phyloP scores from a whole-genome alignment of 1,284 basidiomycete species.

The Ustilago shanxiensis region DNA sequence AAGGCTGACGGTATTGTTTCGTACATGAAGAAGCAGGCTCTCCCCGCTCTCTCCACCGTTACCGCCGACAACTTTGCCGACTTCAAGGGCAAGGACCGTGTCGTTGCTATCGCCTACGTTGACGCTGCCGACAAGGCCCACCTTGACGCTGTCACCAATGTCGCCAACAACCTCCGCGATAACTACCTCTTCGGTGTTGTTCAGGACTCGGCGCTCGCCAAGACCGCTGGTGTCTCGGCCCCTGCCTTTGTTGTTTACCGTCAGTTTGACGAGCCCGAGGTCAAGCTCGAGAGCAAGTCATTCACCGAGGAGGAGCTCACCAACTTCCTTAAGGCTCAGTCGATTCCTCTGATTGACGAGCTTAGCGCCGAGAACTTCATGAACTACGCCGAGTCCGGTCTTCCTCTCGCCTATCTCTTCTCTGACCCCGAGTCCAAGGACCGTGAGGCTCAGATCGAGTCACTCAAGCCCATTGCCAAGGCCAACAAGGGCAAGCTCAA shows the following conservation, averaged over 20 bases:
- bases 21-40: conserved; percentile 98
- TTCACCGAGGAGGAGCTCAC: conserved; percentile 74
- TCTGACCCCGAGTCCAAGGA: conserved; percentile 82
- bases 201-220: conserved; percentile 76
- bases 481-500: conserved; percentile 88
- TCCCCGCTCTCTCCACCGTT: conserved; percentile 91
- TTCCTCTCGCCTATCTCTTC: conserved; percentile 96
- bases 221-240: conserved; percentile 78
- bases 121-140: conserved; percentile 77
- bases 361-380: conserved; percentile 95
- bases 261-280: conserved; percentile 86
- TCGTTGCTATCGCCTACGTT: conserved; percentile 90
- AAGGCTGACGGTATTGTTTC: conserved; percentile 96
- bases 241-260: conserved; percentile 94
- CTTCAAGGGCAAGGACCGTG: conserved; percentile 89
- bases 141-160: conserved; percentile 77
- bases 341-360: conserved; percentile 90
- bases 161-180: conserved; percentile 89
- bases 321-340: conserved; percentile 80
- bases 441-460: conserved; percentile 78
- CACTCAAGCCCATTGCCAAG: conserved; percentile 81
- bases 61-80: conserved; percentile 82
- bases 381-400: conserved; percentile 82
- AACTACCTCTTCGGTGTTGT: conserved; percentile 88
- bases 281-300: conserved; percentile 73